phyloP scores from a whole-genome alignment of 768 basidiomycete genomes.

The Agaricus sinodeliciosus region DNA sequence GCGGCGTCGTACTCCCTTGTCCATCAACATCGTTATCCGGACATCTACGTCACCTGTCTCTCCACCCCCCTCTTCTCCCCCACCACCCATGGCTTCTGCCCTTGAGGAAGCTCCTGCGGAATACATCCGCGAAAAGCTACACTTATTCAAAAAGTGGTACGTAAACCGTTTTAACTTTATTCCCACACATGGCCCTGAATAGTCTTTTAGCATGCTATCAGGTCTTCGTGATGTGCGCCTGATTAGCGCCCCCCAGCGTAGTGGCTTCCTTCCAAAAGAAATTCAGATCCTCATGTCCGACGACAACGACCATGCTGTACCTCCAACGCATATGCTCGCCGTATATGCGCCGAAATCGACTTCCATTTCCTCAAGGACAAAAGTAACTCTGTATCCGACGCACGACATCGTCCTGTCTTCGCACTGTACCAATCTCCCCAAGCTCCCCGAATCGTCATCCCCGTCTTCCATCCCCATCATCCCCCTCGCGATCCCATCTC shows the following conservation, averaged over 20 bases:
- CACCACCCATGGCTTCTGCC: background rate
- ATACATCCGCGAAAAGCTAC: constrained; percentile 3
- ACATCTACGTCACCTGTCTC: background rate
- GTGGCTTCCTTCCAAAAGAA: constrained; percentile 14
- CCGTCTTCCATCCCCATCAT: constrained; percentile 52
- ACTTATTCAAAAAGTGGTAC: constrained; percentile 6
- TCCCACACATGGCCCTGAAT: background rate
- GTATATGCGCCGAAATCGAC: constrained; percentile 25
- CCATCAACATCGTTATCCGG: constrained; percentile 3
- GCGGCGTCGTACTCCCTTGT: constrained; percentile 2
- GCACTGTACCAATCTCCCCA: constrained; percentile 59
- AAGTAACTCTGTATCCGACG: constrained; percentile 51
- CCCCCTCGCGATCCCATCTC: constrained; percentile 56
- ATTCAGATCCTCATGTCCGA: constrained; percentile 18
- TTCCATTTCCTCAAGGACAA: constrained; percentile 15
- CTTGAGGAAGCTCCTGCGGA: background rate
- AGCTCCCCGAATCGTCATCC: constrained; percentile 33
- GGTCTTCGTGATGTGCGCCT: constrained; percentile 6
- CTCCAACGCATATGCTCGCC: constrained; percentile 56
- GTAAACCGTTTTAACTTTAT: background rate
- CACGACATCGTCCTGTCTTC: constrained; percentile 67
- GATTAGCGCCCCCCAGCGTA: constrained; percentile 4
- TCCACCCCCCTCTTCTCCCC: background rate
- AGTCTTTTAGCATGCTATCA: constrained; percentile 3
- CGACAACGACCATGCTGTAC: constrained; percentile 15